phyloP scores from a whole-genome alignment of 345 rosid species.

The Camelina laxa region DNA sequence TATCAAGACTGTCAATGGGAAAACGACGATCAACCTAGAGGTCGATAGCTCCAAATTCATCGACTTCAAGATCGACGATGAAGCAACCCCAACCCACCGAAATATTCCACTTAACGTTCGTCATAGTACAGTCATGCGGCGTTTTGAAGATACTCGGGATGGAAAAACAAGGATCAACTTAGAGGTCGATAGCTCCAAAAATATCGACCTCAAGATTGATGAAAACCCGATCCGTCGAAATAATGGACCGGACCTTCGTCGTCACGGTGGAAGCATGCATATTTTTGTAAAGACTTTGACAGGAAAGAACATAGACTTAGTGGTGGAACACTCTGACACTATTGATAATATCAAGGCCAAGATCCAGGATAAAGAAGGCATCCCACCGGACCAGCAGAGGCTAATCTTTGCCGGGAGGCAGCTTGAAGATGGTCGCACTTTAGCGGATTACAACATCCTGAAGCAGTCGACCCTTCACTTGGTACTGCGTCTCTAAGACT shows the following conservation, averaged over 20 bases:
- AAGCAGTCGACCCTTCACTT: conserved; percentile 9
- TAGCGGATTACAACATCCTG: background rate
- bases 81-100: background rate
- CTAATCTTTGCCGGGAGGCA: background rate
- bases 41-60: background rate
- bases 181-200: background rate
- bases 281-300: background rate
- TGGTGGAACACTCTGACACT: background rate
- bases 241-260: background rate
- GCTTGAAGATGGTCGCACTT: background rate
- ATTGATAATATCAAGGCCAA: conserved; percentile 10
- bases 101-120: background rate
- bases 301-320: background rate
- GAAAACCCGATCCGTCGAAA: background rate
- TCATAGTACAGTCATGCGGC: conserved; percentile 2
- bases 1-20: conserved; percentile 3
- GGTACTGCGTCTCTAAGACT: background rate
- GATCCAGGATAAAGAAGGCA: background rate
- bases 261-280: background rate
- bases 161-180: background rate
- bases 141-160: background rate
- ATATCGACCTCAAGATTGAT: background rate
- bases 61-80: background rate
- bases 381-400: background rate
- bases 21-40: background rate